phyloP scores from a whole-genome alignment of 306 rosid species.

The barrel medic (Medicago truncatula) region DNA sequence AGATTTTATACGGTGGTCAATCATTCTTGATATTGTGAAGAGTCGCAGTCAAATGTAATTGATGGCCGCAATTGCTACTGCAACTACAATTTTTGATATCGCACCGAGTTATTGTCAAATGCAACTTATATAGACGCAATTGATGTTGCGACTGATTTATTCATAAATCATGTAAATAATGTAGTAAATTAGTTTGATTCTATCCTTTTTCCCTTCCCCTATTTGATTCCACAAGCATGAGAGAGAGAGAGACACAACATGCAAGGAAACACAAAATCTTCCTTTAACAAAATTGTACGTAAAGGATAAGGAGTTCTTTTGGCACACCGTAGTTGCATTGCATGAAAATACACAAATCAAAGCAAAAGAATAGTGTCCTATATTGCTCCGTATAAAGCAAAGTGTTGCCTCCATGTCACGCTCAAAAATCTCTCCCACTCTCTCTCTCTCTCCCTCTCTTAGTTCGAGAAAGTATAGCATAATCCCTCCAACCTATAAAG shows the following conservation, averaged over 20 bases:
- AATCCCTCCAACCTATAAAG: constrained; percentile 89
- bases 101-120: background rate
- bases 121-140: background rate
- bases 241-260: constrained; percentile 29
- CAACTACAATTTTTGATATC: background rate
- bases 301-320: constrained; percentile 59
- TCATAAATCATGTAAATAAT: background rate
- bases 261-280: constrained; percentile 50
- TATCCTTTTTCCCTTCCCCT: background rate
- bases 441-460: constrained; percentile 42
- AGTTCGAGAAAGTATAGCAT: constrained; percentile 68
- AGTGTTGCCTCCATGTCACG: constrained; percentile 71
- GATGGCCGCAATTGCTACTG: background rate
- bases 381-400: constrained; percentile 77
- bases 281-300: constrained; percentile 59
- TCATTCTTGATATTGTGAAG: background rate
- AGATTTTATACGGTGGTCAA: background rate
- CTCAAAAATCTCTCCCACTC: constrained; percentile 54
- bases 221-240: constrained; percentile 37
- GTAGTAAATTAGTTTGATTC: constrained; percentile 13
- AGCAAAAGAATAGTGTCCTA: constrained; percentile 61
- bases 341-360: constrained; percentile 80
- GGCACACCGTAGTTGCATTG: constrained; percentile 56
- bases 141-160: background rate
- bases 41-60: background rate